phyloP scores from a whole-genome alignment of 2,329 filamentous ascomycete species.

The Aspergillus sp. region DNA sequence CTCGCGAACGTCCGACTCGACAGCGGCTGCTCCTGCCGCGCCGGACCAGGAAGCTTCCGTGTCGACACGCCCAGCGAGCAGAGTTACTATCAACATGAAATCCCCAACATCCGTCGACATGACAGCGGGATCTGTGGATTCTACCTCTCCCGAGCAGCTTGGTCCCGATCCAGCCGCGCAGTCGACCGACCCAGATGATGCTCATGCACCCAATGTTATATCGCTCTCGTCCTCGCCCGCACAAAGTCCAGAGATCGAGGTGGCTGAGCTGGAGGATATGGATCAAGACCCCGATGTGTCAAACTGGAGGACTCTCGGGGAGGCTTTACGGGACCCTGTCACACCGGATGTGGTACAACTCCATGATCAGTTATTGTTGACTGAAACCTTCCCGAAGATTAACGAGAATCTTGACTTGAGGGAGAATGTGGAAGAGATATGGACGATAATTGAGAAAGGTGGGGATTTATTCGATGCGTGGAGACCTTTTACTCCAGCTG shows the following conservation, averaged over 20 bases:
- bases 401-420: constrained; percentile 18
- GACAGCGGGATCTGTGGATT: constrained; percentile 7
- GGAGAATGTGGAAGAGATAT: constrained; percentile 31
- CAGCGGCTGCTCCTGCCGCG: constrained; percentile 23
- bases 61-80: constrained; percentile 34
- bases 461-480: constrained; percentile 4
- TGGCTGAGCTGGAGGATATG: constrained; percentile 46
- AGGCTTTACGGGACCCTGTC: constrained; percentile 25
- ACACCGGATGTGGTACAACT: constrained; percentile 31
- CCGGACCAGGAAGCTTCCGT: constrained; percentile 23
- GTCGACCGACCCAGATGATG: constrained; percentile 12
- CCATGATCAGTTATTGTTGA: constrained; percentile 25
- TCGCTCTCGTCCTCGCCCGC: constrained; percentile 41
- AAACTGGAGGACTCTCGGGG: constrained; percentile 38
- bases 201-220: constrained; percentile 25
- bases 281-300: constrained; percentile 43
- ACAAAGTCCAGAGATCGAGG: constrained; percentile 45
- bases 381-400: constrained; percentile 34
- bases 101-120: constrained; percentile 24
- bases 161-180: constrained; percentile 4
- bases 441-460: constrained; percentile 35
- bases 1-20: constrained; percentile 11
- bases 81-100: constrained; percentile 46
- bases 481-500: constrained; percentile 1
- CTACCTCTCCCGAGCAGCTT: constrained; percentile 7